A percentile compares a stretch with the other conserved stretches of the same genome.
These are phyloP conservation scores for Berkeleyomyces rouxiae DNA, from an alignment of 2,329 filamentous ascomycete species.

Conservation along the genomic window DNA sequence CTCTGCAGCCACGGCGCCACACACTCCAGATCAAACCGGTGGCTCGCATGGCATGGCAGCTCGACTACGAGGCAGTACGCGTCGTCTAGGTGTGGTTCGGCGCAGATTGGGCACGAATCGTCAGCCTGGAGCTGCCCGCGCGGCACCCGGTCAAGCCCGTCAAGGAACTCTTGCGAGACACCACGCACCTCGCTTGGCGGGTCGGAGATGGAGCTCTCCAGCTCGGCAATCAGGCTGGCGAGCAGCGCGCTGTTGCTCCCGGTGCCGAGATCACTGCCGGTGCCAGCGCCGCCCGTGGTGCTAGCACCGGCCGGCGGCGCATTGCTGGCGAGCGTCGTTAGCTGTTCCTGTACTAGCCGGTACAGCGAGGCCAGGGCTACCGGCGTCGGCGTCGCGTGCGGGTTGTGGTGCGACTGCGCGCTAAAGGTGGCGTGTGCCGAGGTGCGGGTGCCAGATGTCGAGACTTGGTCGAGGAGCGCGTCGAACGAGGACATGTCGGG, in stretches of 20 bases:
- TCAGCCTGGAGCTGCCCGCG: conserved; percentile 33
- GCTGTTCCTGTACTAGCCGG: conserved; percentile 42
- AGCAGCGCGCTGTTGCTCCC: conserved; percentile 33
- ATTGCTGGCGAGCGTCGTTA: conserved; percentile 32
- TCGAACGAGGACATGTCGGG: conserved; percentile 49
- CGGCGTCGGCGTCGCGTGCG: conserved; percentile 42
- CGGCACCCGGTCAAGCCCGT: conserved; percentile 40
- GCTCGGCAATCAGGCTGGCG: conserved; percentile 27
- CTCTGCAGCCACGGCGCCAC: conserved; percentile 47
- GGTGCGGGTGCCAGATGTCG: conserved; percentile 20
- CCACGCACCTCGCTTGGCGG: conserved; percentile 36
- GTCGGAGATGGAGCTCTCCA: conserved; percentile 34
- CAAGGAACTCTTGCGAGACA: conserved; percentile 42
- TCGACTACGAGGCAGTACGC: conserved; percentile 45
- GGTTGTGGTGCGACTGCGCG: conserved; percentile 28
- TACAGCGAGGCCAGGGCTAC: conserved; percentile 40
- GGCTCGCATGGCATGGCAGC: conserved; percentile 41
- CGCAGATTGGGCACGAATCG: conserved; percentile 46
- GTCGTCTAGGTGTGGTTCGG: conserved; percentile 44
- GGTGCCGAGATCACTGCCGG: no score
- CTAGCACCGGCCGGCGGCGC: conserved; percentile 25
- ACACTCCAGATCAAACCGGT: conserved; percentile 50
- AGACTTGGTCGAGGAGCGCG: conserved; percentile 38
- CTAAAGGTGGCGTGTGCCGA: conserved; percentile 18
- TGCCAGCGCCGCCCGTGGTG: no score